These are phyloP conservation scores for Suaeda aralocaspica DNA, from an alignment of 148 eudicot genomes.

Conservation along the genomic window DNA sequence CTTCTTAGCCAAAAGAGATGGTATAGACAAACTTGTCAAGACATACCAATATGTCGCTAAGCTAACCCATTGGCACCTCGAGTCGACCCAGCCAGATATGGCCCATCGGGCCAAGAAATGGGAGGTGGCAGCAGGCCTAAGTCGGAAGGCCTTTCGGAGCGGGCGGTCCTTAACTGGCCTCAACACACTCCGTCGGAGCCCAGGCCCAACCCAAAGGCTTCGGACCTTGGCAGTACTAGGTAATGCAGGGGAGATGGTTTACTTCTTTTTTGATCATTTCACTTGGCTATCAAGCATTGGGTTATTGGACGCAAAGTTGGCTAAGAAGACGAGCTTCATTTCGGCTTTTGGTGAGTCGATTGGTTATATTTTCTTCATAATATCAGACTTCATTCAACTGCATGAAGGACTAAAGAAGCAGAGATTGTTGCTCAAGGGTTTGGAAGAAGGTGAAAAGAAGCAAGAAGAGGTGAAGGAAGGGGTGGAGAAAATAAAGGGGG, in stretches of 20 bases:
- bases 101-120: slow-evolving; percentile 72
- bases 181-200: slow-evolving; percentile 61
- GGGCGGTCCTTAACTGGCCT: slow-evolving; percentile 83
- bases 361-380: slow-evolving; percentile 73
- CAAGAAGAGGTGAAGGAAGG: slow-evolving; percentile 28
- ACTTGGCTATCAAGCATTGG: slow-evolving; percentile 81
- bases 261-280: slow-evolving; percentile 94
- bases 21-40: slow-evolving; percentile 95
- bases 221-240: slow-evolving; percentile 58
- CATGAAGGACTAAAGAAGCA: slow-evolving; percentile 51
- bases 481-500: slow-evolving; percentile 50
- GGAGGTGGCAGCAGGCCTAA: slow-evolving; percentile 83
- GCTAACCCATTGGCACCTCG: slow-evolving; percentile 63
- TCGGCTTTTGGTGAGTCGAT: slow-evolving; percentile 94
- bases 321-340: slow-evolving; percentile 72
- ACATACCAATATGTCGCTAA: slow-evolving; percentile 93
- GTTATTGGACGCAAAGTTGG: slow-evolving; percentile 60
- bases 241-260: slow-evolving; percentile 94
- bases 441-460: slow-evolving; percentile 20
- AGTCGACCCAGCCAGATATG: slow-evolving; percentile 37
- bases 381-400: slow-evolving; percentile 62
- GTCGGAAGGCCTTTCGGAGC: slow-evolving; percentile 81
- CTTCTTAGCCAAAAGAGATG: slow-evolving; percentile 92
- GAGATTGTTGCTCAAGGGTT: slow-evolving; percentile 26
- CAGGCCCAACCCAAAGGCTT: slow-evolving; percentile 47